Conservation (phyloP, 2,329 filamentous ascomycete species). For the Fusarium acutatum region DNA sequence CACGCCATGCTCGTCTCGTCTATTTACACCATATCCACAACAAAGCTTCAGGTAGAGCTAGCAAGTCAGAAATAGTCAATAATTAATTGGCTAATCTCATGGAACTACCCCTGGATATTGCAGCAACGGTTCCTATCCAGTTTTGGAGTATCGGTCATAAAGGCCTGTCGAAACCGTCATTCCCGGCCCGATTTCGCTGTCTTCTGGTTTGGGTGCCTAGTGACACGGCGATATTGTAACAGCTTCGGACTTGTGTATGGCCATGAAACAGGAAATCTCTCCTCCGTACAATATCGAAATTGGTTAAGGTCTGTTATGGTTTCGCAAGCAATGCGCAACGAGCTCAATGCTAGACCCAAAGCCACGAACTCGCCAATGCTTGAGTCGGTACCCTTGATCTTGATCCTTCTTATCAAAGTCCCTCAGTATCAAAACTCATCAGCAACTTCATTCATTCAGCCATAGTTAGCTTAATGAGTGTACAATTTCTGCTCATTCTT, state of each 20-base stretch:
- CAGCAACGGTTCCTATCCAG: neutral
- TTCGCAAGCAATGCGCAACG: neutral
- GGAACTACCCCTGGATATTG: slow-evolving; percentile 2
- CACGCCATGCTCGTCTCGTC: slow-evolving; percentile 3
- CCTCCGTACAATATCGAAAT: neutral
- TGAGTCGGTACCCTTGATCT: neutral
- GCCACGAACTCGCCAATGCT: neutral
- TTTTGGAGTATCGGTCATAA: neutral
- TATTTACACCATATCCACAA: slow-evolving; percentile 2
- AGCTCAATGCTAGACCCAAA: neutral
- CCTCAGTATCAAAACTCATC: neutral
- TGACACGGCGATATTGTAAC: neutral
- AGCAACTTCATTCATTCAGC: neutral
- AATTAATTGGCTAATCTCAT: neutral
- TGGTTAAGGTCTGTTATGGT: neutral
- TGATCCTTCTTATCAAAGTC: neutral
- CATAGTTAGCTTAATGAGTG: neutral
- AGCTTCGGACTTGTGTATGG: neutral
- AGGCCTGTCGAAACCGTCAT: slow-evolving; percentile 1
- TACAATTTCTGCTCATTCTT: neutral
- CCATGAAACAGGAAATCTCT: neutral
- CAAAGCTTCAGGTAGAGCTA: slow-evolving; percentile 1
- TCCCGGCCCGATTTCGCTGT: slow-evolving; percentile 9
- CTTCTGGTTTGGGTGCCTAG: neutral
- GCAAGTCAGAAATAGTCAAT: neutral